Evolutionary conservation across 225 moss, liverwort and hornwort species (phyloP).

Genomic region (Polytrichum commune): DNA sequence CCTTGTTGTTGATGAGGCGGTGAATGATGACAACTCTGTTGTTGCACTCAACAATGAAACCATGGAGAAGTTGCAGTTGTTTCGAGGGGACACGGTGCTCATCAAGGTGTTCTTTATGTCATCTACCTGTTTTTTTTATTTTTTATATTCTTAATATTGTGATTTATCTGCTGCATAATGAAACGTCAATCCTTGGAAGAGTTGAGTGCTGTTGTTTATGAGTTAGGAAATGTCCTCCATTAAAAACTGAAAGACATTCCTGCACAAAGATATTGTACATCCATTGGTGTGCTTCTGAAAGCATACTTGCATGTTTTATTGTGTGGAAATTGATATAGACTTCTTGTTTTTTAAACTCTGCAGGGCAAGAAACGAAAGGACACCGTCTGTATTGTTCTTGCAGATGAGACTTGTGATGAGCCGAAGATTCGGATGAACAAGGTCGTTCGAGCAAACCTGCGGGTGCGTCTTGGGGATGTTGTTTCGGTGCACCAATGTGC

Average conservation of each 20-base stretch:
- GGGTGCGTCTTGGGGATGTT: constrained; percentile 43
- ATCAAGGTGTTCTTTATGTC: constrained; percentile 40
- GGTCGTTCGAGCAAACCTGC: constrained; percentile 60
- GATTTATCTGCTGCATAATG: no score
- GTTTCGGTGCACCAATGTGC: constrained; percentile 40
- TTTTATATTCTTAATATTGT: no score
- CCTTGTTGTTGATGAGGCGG: constrained; percentile 65
- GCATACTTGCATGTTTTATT: no score
- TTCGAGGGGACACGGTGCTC: constrained; percentile 69
- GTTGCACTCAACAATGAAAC: constrained; percentile 66
- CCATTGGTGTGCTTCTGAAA: no score
- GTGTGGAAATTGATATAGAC: not conserved
- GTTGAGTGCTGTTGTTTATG: no score
- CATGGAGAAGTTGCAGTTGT: constrained; percentile 74
- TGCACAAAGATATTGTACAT: no score
- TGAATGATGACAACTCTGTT: constrained; percentile 71
- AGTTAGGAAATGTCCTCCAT: no score
- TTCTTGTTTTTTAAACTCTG: not conserved
- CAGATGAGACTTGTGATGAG: constrained; percentile 60
- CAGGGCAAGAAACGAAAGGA: constrained; percentile 69
- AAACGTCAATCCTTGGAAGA: no score
- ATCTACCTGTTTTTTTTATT: no score
- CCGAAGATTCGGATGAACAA: constrained; percentile 81
- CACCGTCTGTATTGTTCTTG: constrained; percentile 57
- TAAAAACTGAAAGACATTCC: no score